Evolutionary conservation across 805 yeast genomes (phyloP), one percentile per base, ranked within the genome.

Genomic region (Kazachstania bromeliacearum): DNA sequence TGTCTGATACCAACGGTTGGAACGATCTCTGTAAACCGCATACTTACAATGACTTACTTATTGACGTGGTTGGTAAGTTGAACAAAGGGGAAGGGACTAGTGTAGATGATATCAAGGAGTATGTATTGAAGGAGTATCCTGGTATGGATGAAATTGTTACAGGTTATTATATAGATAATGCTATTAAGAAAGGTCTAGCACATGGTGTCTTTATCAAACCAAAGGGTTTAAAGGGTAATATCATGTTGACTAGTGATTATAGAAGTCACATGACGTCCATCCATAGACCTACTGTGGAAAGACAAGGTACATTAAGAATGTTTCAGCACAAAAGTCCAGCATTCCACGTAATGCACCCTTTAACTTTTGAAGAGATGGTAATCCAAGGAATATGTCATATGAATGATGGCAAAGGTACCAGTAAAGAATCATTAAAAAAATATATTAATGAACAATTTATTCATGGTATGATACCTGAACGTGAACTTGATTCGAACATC

Each of bases 171-270:
- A 20, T 33, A n/a, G 52, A 51, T 46, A 47, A 70, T 34, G 92
- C 95, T 18, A 67, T 85, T 52, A 78, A 79, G 66, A 79, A 75
- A 58, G 94, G 94, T 46, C 89, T 85, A 41, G 75, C 71, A 42
- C 57, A 75, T n/a, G 89, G 82, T 33, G 80, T 73, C 35, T 82
- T 85, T 46, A 57, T 70, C 31, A 94, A 83, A 64, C 94, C 94
- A 57, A 84, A 85, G 65, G 95, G 95, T 33, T 79, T 95, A 14
- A 77, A 89, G n/a, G 94, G 94, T 31, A 83, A 92, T 31, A 75
- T 84, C 46, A 82, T 82, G 62, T 59, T 79, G 43, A 46, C 42
- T 29, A 55, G 51, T 50, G 46, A 33, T 28, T 28, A 23, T 19
- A 31, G 38, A 17, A 15, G 18, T 33, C 16, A 15, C 25, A 31